Evolutionary conservation across 257 asterid species (phyloP).

Genomic region (Nicotiana noctiflora): DNA sequence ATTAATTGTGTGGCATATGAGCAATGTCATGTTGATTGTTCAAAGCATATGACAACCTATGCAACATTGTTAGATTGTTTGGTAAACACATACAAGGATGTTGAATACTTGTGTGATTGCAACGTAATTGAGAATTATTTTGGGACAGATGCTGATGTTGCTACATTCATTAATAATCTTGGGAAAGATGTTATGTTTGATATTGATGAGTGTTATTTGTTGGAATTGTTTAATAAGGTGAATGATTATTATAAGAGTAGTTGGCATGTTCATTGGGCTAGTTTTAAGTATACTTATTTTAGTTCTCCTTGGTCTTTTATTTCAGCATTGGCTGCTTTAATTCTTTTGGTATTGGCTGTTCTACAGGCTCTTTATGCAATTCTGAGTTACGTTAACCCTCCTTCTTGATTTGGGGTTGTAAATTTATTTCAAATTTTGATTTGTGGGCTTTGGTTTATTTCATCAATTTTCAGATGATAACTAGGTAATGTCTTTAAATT

Average conservation of each 20-base stretch:
- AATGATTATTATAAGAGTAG: conserved; percentile 45
- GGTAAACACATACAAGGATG: conserved; percentile 55
- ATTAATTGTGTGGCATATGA: conserved; percentile 84
- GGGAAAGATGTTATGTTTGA: conserved; percentile 84
- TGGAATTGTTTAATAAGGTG: conserved; percentile 55
- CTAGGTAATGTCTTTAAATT: background rate
- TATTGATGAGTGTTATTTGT: conserved; percentile 44
- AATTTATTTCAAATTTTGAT: background rate
- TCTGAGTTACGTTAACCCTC: conserved; percentile 30
- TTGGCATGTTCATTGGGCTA: conserved; percentile 75
- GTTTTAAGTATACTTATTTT: conserved; percentile 73
- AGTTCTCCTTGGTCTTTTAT: conserved; percentile 84
- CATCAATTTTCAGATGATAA: background rate
- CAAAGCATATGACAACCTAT: conserved; percentile 75
- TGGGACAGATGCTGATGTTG: conserved; percentile 74
- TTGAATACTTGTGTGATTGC: conserved; percentile 42
- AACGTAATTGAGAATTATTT: conserved; percentile 65
- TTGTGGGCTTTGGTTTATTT: background rate
- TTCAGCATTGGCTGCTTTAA: conserved; percentile 69
- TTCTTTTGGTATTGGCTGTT: conserved; percentile 55
- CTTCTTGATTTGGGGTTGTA: background rate
- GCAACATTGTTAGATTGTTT: conserved; percentile 63
- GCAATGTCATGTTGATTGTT: conserved; percentile 56
- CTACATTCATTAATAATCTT: conserved; percentile 52
- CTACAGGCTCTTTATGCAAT: conserved; percentile 56